A percentile compares a stretch with the other conserved stretches of the same genome.
Evolutionary conservation across 495 filamentous ascomycete genomes (phyloP).

Genomic region (Cryomyces minteri): DNA sequence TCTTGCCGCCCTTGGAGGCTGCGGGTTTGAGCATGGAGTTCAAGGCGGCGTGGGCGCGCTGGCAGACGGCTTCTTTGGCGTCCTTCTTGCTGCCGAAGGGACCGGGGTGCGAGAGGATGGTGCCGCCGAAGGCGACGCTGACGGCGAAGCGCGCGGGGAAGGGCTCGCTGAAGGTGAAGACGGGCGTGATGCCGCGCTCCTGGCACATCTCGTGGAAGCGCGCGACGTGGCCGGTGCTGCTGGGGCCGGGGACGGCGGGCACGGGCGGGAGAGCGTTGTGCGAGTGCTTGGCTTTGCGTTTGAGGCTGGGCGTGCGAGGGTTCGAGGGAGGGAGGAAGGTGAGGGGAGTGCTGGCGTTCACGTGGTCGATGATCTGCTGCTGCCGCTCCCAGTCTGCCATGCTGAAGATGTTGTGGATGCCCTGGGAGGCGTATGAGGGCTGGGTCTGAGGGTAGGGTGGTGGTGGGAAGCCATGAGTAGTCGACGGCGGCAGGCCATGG

Average conservation of each 20-base stretch:
- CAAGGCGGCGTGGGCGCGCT: neutral
- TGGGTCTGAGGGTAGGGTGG: too few relatives aligned
- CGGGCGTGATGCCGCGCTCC: neutral
- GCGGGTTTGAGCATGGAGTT: neutral
- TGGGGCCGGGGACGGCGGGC: neutral
- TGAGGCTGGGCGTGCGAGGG: too few relatives aligned
- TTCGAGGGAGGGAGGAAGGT: too few relatives aligned
- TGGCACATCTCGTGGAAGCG: neutral
- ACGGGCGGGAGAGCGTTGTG: too few relatives aligned
- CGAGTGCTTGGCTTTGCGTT: too few relatives aligned
- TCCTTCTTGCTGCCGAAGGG: constrained; percentile 4
- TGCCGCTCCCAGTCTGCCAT: too few relatives aligned
- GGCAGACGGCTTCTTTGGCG: constrained; percentile 12
- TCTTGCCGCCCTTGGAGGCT: neutral
- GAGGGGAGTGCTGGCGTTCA: too few relatives aligned
- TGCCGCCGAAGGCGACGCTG: neutral
- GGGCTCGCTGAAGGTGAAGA: neutral
- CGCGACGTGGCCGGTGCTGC: neutral
- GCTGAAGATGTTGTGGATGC: too few relatives aligned
- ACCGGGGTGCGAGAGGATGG: neutral
- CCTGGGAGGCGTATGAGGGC: too few relatives aligned
- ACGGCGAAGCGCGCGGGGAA: neutral
- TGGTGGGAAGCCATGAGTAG: too few relatives aligned
- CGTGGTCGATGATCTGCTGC: too few relatives aligned
- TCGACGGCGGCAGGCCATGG: too few relatives aligned